phyloP scores from a whole-genome alignment of 2,329 filamentous ascomycete genomes.

The Scedosporium aurantiacum region DNA sequence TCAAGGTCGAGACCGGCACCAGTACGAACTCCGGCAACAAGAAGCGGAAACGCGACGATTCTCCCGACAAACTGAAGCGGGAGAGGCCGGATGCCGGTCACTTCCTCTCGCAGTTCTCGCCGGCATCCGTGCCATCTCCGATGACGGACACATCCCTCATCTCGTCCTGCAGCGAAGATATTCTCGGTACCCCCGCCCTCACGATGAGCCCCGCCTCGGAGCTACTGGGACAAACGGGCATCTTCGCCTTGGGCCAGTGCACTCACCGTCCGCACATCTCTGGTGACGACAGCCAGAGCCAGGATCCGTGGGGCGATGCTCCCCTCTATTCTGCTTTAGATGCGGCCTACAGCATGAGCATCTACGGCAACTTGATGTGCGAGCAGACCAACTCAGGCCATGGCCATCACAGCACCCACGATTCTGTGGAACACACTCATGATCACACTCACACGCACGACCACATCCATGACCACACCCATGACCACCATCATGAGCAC shows the following conservation, averaged over 20 bases:
- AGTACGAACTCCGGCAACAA: slow-evolving; percentile 16
- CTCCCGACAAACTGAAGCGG: slow-evolving; percentile 21
- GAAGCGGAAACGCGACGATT: not conserved
- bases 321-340: slow-evolving; percentile 29
- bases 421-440: slow-evolving; percentile 14
- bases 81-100: slow-evolving; percentile 22
- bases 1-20: slow-evolving; percentile 28
- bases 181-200: slow-evolving; percentile 10
- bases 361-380: slow-evolving; percentile 21
- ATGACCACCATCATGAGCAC: not conserved
- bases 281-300: slow-evolving; percentile 14
- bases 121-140: slow-evolving; percentile 24
- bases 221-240: slow-evolving; percentile 17
- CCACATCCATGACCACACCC: slow-evolving; percentile 7
- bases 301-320: slow-evolving; percentile 19
- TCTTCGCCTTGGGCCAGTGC: slow-evolving; percentile 18
- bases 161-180: slow-evolving; percentile 44
- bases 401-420: slow-evolving; percentile 11
- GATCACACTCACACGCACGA: slow-evolving; percentile 15
- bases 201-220: slow-evolving; percentile 21
- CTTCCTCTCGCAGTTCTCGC: slow-evolving; percentile 21
- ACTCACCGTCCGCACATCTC: not conserved
- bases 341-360: slow-evolving; percentile 26
- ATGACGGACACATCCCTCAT: slow-evolving; percentile 29
- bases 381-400: slow-evolving; percentile 11